These are phyloP conservation scores for Yamadazyma insecticola DNA, from an alignment of 805 yeast species.

Conservation along the genomic window DNA sequence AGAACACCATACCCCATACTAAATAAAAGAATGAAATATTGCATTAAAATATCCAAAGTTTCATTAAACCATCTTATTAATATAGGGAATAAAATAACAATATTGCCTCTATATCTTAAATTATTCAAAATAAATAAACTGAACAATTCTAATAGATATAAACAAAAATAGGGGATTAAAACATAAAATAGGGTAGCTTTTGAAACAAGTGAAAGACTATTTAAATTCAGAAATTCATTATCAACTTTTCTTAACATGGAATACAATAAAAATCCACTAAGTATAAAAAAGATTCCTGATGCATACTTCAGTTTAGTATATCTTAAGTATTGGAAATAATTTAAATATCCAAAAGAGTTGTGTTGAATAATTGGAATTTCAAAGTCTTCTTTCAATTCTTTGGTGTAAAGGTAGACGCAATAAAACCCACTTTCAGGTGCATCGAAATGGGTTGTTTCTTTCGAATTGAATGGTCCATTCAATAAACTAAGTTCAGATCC, in stretches of 20 bases:
- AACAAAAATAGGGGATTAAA: slow-evolving; percentile 15
- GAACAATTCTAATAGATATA: slow-evolving; percentile 1
- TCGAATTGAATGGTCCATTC: slow-evolving; percentile 9
- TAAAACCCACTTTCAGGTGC: slow-evolving; percentile 25
- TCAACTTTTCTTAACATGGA: slow-evolving; percentile 23
- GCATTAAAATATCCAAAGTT: slow-evolving; percentile 5
- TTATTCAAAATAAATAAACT: slow-evolving; percentile 5
- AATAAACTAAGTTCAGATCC: neutral
- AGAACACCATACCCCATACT: slow-evolving; percentile 34
- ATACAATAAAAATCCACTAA: slow-evolving; percentile 18
- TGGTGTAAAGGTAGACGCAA: slow-evolving; percentile 27
- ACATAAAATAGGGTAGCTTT: slow-evolving; percentile 23
- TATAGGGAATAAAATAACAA: slow-evolving; percentile 1
- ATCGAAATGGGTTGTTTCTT: too few species aligned
- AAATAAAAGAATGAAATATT: slow-evolving; percentile 18
- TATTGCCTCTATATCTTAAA: slow-evolving; percentile 2
- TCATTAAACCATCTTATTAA: slow-evolving; percentile 3
- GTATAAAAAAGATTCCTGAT: slow-evolving; percentile 11
- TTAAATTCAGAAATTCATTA: slow-evolving; percentile 21
- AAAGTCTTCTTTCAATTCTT: slow-evolving; percentile 6
- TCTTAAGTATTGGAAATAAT: slow-evolving; percentile 11
- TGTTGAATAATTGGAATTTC: slow-evolving; percentile 17
- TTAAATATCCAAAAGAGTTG: slow-evolving; percentile 22
- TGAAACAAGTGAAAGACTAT: slow-evolving; percentile 23
- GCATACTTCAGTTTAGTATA: slow-evolving; percentile 14